Conservation (phyloP, 352 stramenopile genomes). For the Globisporangium emineosum region DNA sequence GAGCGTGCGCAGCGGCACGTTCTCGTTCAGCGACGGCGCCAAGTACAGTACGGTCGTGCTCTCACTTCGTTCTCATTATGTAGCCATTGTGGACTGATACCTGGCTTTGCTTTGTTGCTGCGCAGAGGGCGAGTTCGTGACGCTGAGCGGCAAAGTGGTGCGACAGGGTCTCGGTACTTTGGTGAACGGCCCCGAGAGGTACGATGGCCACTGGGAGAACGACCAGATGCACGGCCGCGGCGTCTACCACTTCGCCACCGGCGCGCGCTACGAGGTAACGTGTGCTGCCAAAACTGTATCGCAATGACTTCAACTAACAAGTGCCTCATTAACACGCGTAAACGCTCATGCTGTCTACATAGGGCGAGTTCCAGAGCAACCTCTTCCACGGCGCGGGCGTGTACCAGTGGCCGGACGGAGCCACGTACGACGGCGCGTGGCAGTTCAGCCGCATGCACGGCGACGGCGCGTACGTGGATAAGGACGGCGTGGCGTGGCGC, state of each 20-base stretch:
- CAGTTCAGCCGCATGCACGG: slow-evolving; percentile 72
- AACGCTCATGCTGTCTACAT: background rate
- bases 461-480: slow-evolving; percentile 63
- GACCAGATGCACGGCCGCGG: slow-evolving; percentile 72
- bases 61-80: slow-evolving; percentile 4
- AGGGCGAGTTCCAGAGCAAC: slow-evolving; percentile 64
- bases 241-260: slow-evolving; percentile 62
- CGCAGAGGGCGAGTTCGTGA: slow-evolving; percentile 50
- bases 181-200: slow-evolving; percentile 56
- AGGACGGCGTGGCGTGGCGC: slow-evolving; percentile 67
- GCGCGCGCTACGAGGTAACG: slow-evolving; percentile 69
- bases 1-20: slow-evolving; percentile 40
- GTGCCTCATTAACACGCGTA: background rate
- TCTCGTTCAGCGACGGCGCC: slow-evolving; percentile 64
- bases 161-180: slow-evolving; percentile 53
- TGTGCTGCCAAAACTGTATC: no score
- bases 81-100: background rate
- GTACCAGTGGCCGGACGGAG: slow-evolving; percentile 72
- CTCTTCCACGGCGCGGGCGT: slow-evolving; percentile 54
- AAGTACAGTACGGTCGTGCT: slow-evolving; percentile 36
- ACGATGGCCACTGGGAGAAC: slow-evolving; percentile 55
- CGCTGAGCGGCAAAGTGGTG: slow-evolving; percentile 31
- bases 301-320: background rate
- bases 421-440: slow-evolving; percentile 60
- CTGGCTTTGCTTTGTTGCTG: background rate